A percentile compares a stretch with the other conserved stretches of the same genome.
These are phyloP conservation scores for Trypanosoma mega DNA, from an alignment of 208 protist species.

Conservation along the genomic window DNA sequence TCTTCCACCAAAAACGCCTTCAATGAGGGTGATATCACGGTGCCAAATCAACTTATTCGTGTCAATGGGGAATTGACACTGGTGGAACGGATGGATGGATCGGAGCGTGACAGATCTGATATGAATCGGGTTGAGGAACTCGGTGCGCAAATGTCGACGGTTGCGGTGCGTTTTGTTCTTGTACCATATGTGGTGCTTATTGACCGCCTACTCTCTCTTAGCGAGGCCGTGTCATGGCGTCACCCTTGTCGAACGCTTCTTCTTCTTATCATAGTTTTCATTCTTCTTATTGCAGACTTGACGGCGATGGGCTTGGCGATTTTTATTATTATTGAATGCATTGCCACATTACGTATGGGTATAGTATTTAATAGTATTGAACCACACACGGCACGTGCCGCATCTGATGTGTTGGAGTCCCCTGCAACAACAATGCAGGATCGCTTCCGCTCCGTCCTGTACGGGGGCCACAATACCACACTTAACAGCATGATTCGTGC, in stretches of 20 bases:
- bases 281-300: slow-evolving; percentile 51
- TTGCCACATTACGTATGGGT: slow-evolving; percentile 46
- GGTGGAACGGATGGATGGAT: not conserved
- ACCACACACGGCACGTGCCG: slow-evolving; percentile 18
- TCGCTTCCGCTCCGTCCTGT: slow-evolving; percentile 52
- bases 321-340: slow-evolving; percentile 29
- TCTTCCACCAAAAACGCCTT: slow-evolving; percentile 13
- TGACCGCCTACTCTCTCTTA: slow-evolving; percentile 47
- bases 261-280: slow-evolving; percentile 43
- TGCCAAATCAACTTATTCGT: not conserved
- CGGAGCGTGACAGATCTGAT: slow-evolving; percentile 3
- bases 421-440: not conserved
- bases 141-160: slow-evolving; percentile 30
- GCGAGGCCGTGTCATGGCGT: slow-evolving; percentile 67
- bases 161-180: slow-evolving; percentile 66
- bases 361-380: slow-evolving; percentile 56
- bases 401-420: slow-evolving; percentile 1
- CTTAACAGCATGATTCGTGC: slow-evolving; percentile 77
- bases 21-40: too few species aligned
- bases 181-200: slow-evolving; percentile 76
- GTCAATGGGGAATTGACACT: not conserved
- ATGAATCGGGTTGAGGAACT: slow-evolving; percentile 12
- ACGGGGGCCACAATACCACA: slow-evolving; percentile 58
- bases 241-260: slow-evolving; percentile 53
- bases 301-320: slow-evolving; percentile 52